Conservation (phyloP, 805 yeast genomes). For the Starmera dryadoides region DNA sequence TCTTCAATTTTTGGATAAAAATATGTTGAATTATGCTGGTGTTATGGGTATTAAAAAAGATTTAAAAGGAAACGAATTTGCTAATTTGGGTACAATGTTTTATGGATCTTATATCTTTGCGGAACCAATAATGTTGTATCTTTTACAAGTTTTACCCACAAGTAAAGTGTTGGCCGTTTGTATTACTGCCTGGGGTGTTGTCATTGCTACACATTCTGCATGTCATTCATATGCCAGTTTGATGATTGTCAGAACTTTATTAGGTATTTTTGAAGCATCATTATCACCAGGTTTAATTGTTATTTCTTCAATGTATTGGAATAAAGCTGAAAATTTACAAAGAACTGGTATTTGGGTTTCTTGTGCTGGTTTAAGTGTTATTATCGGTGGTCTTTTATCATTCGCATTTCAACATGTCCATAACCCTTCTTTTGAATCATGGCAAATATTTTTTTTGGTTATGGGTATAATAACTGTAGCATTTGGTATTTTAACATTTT, state of each 20-base stretch:
- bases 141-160: conserved; percentile 45
- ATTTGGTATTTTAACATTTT: conserved; percentile 38
- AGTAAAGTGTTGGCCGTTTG: conserved; percentile 42
- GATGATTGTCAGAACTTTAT: conserved; percentile 45
- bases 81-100: conserved; percentile 46
- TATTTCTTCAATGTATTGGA: conserved; percentile 58
- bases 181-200: conserved; percentile 47
- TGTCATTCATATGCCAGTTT: conserved; percentile 44
- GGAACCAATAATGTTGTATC: conserved; percentile 41
- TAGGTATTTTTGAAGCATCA: conserved; percentile 49
- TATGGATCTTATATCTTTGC: conserved; percentile 47
- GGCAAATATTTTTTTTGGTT: conserved; percentile 55
- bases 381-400: conserved; percentile 38
- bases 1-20: conserved; percentile 52
- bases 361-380: conserved; percentile 46
- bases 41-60: conserved; percentile 54
- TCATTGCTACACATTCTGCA: conserved; percentile 44
- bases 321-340: conserved; percentile 40
- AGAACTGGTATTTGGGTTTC: conserved; percentile 51
- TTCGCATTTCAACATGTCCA: conserved; percentile 48
- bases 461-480: conserved; percentile 46
- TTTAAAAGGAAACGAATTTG: conserved; percentile 39
- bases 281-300: conserved; percentile 51
- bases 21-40: conserved; percentile 53
- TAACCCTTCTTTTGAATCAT: conserved; percentile 35